These are phyloP conservation scores for Puccinia sorghi DNA, from an alignment of 1,284 basidiomycete species.

Conservation along the genomic window DNA sequence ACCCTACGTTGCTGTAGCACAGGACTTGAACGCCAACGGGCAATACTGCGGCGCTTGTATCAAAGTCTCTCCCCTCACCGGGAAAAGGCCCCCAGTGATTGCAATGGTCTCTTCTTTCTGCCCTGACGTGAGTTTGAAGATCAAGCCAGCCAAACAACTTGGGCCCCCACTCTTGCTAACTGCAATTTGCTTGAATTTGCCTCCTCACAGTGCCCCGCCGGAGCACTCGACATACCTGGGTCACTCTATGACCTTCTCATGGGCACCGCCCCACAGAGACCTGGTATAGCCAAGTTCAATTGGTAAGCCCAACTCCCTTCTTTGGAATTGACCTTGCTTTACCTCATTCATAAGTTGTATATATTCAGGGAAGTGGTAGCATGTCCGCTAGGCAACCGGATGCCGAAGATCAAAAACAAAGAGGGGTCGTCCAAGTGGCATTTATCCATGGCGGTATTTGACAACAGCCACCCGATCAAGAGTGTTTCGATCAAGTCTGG, in stretches of 20 bases:
- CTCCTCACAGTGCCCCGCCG: slow-evolving; percentile 12
- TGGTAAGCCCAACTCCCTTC: background rate
- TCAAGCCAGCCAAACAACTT: background rate
- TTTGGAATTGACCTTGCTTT: no score
- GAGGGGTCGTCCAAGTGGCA: background rate
- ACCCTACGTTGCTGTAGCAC: slow-evolving; percentile 6
- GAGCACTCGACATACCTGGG: slow-evolving; percentile 3
- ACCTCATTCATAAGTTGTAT: background rate
- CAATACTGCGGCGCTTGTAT: slow-evolving; percentile 14
- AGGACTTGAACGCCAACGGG: background rate
- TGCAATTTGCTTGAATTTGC: background rate
- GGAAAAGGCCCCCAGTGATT: background rate
- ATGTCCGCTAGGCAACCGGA: background rate
- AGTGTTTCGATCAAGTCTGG: slow-evolving; percentile 6
- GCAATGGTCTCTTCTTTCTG: slow-evolving; percentile 12
- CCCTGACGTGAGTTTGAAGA: background rate
- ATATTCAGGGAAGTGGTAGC: background rate
- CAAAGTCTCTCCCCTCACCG: background rate
- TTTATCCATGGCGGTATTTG: slow-evolving; percentile 1
- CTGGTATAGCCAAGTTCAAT: background rate
- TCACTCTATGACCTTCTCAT: background rate
- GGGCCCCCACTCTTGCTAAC: background rate
- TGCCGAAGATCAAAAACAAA: slow-evolving; percentile 8
- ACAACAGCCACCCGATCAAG: background rate
- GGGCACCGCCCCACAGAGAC: background rate